Evolutionary conservation across 441 rosid genomes (phyloP).

Genomic region (Lepidium campestre): DNA sequence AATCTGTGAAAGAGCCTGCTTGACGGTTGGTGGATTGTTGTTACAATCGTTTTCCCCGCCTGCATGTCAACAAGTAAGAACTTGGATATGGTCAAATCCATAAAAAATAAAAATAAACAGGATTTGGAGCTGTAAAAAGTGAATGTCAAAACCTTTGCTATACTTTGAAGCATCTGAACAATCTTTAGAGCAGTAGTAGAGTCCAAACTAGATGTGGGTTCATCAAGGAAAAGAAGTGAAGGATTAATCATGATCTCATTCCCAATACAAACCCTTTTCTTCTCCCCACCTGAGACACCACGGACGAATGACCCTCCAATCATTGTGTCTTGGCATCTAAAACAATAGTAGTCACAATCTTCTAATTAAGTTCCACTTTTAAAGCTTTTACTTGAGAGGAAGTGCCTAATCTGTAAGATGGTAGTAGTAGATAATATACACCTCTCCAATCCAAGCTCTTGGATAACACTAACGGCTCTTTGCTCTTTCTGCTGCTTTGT

Average conservation of each 20-base stretch:
- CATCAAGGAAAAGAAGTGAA: conserved; percentile 86
- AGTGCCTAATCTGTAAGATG: not conserved
- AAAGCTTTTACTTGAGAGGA: not conserved
- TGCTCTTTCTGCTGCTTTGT: conserved; percentile 65
- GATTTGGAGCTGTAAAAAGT: not conserved
- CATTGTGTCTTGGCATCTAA: conserved; percentile 91
- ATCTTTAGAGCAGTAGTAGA: conserved; percentile 87
- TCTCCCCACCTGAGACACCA: conserved; percentile 94
- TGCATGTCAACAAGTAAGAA: conserved; percentile 28
- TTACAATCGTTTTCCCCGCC: conserved; percentile 86
- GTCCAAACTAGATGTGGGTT: conserved; percentile 94
- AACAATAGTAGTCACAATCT: not conserved
- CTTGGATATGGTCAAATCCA: not conserved
- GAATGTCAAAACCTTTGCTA: conserved; percentile 61
- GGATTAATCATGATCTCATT: conserved; percentile 91
- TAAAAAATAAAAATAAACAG: not conserved
- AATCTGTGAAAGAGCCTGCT: conserved; percentile 91
- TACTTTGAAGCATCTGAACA: conserved; percentile 76
- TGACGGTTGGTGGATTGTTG: conserved; percentile 95
- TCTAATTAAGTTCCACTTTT: not conserved
- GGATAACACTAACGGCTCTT: conserved; percentile 66
- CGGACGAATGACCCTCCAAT: conserved; percentile 90
- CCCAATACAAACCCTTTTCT: conserved; percentile 86
- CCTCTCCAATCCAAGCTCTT: conserved; percentile 93
- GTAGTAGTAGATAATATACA: conserved; percentile 16